These are phyloP conservation scores for Colletotrichum sp. DNA, from an alignment of 2,329 filamentous ascomycete genomes.

Conservation along the genomic window DNA sequence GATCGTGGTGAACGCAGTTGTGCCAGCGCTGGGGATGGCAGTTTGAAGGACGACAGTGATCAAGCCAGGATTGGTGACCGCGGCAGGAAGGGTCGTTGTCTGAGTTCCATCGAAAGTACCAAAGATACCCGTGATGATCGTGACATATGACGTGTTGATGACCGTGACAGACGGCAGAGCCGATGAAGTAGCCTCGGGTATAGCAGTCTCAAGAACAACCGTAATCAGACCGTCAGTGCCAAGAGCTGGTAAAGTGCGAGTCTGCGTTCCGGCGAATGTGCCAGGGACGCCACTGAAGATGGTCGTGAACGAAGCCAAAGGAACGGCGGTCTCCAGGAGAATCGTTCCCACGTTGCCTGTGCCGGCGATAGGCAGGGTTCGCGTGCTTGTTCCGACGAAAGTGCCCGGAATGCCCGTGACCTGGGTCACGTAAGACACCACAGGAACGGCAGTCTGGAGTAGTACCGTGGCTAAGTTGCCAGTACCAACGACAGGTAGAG, in stretches of 20 bases:
- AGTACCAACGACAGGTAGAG: background rate
- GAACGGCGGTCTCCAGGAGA: background rate
- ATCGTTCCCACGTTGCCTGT: background rate
- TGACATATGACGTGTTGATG: background rate
- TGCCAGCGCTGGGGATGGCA: background rate
- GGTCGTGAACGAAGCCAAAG: background rate
- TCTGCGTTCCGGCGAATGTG: background rate
- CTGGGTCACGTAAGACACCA: background rate
- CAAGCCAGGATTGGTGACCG: background rate
- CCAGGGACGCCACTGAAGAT: background rate
- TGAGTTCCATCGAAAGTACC: constrained; percentile 1
- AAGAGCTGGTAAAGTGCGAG: background rate
- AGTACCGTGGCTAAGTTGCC: background rate
- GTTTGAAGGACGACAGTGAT: constrained; percentile 8
- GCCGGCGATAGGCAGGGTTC: background rate
- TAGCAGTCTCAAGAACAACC: background rate
- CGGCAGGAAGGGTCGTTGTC: constrained; percentile 1
- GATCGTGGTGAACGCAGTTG: background rate
- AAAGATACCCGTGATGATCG: background rate
- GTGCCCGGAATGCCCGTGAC: background rate
- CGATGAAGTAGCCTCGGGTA: background rate
- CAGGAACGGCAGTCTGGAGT: constrained; percentile 3
- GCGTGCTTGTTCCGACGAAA: background rate
- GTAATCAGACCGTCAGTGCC: background rate
- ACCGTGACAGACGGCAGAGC: background rate